phyloP scores from a whole-genome alignment of 805 yeast species.

The Candida coleopterorum region DNA sequence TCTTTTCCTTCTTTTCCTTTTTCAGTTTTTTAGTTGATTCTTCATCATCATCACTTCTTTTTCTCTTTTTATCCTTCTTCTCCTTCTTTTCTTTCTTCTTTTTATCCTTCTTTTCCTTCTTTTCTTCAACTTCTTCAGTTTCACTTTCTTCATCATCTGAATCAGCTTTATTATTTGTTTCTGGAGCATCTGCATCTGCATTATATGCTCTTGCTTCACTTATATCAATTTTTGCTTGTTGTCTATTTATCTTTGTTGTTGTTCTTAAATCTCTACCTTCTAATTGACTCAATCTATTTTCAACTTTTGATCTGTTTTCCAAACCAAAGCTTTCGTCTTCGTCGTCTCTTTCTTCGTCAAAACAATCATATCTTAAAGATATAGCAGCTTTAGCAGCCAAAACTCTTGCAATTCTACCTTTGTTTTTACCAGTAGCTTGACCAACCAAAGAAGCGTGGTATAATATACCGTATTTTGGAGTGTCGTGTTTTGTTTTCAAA shows the following conservation, averaged over 20 bases:
- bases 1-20: conserved; percentile 20
- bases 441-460: conserved; percentile 97
- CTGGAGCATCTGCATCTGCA: conserved; percentile 86
- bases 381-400: conserved; percentile 98
- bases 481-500: conserved; percentile 95
- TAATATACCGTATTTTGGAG: conserved; percentile 96
- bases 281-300: conserved; percentile 85
- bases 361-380: conserved; percentile 92
- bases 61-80: conserved; percentile 24
- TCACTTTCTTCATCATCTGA: conserved; percentile 27
- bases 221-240: conserved; percentile 81
- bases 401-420: conserved; percentile 98
- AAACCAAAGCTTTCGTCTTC: conserved; percentile 93
- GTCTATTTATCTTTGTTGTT: conserved; percentile 75
- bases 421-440: conserved; percentile 96
- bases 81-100: conserved; percentile 18
- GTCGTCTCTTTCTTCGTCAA: conserved; percentile 90
- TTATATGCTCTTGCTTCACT: conserved; percentile 85
- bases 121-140: conserved; percentile 24
- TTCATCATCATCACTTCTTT: conserved; percentile 19
- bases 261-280: conserved; percentile 97
- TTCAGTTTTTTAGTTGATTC: conserved; percentile 13
- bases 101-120: conserved; percentile 26
- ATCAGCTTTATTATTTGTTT: conserved; percentile 20
- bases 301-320: conserved; percentile 88